A percentile compares a stretch with the other conserved stretches of the same genome.
Evolutionary conservation across 31 red algal species (phyloP).

Genomic region (Bonnemaisonia californica): DNA sequence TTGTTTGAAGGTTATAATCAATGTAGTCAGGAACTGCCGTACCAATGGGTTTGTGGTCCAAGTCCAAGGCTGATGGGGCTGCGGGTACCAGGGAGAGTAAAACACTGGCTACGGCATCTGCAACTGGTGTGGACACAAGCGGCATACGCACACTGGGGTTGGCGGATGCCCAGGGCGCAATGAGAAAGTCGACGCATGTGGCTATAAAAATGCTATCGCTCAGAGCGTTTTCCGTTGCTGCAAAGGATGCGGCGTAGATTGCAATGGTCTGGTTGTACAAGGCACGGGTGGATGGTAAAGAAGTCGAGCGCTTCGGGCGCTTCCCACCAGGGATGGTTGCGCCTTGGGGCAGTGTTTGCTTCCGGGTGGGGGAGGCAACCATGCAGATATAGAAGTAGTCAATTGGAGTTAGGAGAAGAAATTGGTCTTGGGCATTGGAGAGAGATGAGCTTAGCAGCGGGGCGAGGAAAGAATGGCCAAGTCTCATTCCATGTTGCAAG

Average conservation of each 20-base stretch:
- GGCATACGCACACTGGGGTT: neutral
- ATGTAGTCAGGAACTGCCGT: conserved; percentile 1
- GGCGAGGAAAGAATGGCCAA: conserved; percentile 37
- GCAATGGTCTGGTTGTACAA: conserved; percentile 51
- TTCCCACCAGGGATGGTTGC: neutral
- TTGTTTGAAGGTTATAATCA: conserved; percentile 13
- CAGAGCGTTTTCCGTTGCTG: neutral
- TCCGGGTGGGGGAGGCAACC: conserved; percentile 58
- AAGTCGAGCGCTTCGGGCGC: conserved; percentile 39
- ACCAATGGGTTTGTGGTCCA: neutral
- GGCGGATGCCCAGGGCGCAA: conserved; percentile 49
- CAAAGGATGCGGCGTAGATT: conserved; percentile 21
- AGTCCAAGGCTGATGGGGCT: conserved; percentile 28
- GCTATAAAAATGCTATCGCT: conserved; percentile 34
- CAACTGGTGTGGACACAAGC: conserved; percentile 25
- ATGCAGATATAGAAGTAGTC: conserved; percentile 63
- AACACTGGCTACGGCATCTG: conserved; percentile 42
- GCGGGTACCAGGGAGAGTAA: conserved; percentile 32
- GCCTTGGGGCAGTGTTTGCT: conserved; percentile 21
- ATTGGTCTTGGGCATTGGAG: conserved; percentile 28
- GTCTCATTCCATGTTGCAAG: neutral
- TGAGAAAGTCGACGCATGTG: conserved; percentile 45
- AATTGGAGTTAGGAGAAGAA: conserved; percentile 44
- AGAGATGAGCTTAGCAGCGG: conserved; percentile 24
- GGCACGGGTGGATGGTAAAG: conserved; percentile 49